Conservation (phyloP, 805 yeast genomes). For the Wickerhamiella slavikovae region DNA sequence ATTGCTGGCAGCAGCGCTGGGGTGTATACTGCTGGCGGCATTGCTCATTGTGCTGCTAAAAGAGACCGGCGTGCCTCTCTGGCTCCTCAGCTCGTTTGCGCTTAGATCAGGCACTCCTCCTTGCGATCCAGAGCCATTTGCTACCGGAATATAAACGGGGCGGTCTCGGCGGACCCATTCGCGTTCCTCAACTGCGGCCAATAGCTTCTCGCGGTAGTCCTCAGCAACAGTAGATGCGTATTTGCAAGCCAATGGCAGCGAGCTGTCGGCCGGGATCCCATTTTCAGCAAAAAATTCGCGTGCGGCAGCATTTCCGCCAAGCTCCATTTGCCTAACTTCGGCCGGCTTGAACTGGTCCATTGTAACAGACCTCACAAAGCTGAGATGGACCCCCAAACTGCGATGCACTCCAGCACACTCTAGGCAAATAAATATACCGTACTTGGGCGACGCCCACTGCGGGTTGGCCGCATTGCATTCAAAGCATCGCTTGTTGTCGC, state of each 20-base stretch:
- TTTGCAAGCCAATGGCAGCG: constrained; percentile 53
- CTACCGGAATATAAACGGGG: constrained; percentile 11
- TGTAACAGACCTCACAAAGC: constrained; percentile 89
- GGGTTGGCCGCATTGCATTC: constrained; percentile 94
- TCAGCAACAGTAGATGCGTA: constrained; percentile 85
- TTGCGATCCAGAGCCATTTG: constrained; percentile 6
- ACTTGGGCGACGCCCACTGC: constrained; percentile 98
- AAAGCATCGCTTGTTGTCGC: constrained; percentile 71
- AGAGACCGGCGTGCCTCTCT: constrained; percentile 7
- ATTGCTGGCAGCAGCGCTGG: too few species aligned
- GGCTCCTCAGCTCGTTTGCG: neutral
- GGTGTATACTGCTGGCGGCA: neutral
- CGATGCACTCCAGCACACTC: constrained; percentile 94
- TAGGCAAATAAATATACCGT: constrained; percentile 89
- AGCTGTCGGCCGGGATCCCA: constrained; percentile 44
- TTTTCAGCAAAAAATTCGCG: constrained; percentile 43
- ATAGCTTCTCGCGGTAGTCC: constrained; percentile 70
- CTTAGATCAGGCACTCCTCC: constrained; percentile 4
- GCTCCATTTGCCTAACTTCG: constrained; percentile 75
- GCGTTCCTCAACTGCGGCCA: constrained; percentile 53
- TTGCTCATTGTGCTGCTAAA: constrained; percentile 1
- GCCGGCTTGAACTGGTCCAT: constrained; percentile 97
- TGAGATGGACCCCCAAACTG: constrained; percentile 90
- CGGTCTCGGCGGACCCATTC: constrained; percentile 36
- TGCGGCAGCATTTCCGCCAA: constrained; percentile 77